Conservation (phyloP, 208 protist genomes). For the Acanthamoeba castellanii region DNA sequence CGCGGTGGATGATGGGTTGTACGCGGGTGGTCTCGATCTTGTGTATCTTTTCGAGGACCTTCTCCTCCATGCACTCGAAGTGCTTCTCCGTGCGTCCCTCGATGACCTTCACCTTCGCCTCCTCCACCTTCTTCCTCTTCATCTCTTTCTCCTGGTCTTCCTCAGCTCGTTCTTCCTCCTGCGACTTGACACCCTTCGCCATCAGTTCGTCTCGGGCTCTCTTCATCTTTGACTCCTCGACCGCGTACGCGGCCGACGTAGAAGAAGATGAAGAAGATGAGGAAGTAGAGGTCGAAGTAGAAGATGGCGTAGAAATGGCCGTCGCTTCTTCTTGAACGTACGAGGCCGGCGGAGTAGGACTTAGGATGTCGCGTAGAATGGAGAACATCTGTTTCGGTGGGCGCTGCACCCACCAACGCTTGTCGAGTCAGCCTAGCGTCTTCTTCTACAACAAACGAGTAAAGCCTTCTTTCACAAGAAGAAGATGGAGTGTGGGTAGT, state of each 20-base stretch:
- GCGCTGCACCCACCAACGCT: background rate
- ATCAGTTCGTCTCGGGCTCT: background rate
- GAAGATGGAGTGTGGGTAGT: background rate
- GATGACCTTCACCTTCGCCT: background rate
- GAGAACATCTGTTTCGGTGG: conserved; percentile 15
- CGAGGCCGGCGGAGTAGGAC: background rate
- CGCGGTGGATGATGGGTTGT: conserved; percentile 16
- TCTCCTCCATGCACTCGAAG: background rate
- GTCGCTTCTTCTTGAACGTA: background rate
- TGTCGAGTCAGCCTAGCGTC: background rate
- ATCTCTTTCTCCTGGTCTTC: background rate
- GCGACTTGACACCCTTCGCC: too few relatives aligned
- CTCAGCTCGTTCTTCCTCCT: background rate
- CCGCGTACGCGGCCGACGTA: background rate
- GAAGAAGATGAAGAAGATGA: background rate
- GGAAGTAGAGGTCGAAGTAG: background rate
- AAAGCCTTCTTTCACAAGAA: background rate
- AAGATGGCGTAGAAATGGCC: background rate
- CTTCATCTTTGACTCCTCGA: background rate
- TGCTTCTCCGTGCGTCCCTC: background rate
- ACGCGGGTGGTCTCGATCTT: background rate
- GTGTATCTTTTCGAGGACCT: conserved; percentile 18
- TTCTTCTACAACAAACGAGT: background rate
- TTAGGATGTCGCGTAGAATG: conserved; percentile 9
- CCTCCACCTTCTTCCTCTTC: background rate